Evolutionary conservation across 1,284 basidiomycete species (phyloP), one percentile per base, ranked within the genome.

Genomic region (Fomitopsis schrenkii): DNA sequence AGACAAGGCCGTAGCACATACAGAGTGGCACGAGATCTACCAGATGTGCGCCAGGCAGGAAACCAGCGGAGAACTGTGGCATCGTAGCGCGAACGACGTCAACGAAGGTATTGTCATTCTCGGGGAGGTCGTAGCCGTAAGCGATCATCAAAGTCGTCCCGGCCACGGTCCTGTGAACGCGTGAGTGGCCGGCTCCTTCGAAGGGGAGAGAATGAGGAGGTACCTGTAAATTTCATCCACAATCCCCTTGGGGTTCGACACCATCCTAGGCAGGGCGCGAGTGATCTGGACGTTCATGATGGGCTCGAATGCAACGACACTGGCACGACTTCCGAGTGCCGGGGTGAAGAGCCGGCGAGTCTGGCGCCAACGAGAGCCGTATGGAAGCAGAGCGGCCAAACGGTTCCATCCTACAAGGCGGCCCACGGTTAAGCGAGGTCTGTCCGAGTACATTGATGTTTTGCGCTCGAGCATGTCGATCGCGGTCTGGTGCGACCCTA

Each of bases 371-470:
- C 80, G 81, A 63, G 85, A 81, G 60, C 83, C 83, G 67, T 87
- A 88, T 38, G 80, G 84, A 44, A 83, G 72, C 59, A 89, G 77
- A 19, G 80, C 85, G 26, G 87, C 76, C 0, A 83, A 80, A 62
- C 84, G 76, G 61, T 83, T 83, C 87, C 86, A 89, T 26, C 87
- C 86, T n/a, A 85, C 78, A 9, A 88, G 78, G 66, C 88, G 84
- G 50, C 66, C 64, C 15, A 60, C 59, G 22, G 56, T 48, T 22
- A 73, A 61, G 15, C 75, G 74, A 0, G 88, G 88, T 17, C 89
- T 81, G 66, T 88, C 85, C 3, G 88, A 89, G 70, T 89, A 90
- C 46, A 83, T 82, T 8, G 81, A 74, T 55, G 84, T 84, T 65
- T 86, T 84, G 72, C 85, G 88, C 69, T 88, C 85, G 50, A 90